Evolutionary conservation across 2,329 filamentous ascomycete species (phyloP), one percentile per base, ranked within the genome.

Genomic region (Penicillium sp.): DNA sequence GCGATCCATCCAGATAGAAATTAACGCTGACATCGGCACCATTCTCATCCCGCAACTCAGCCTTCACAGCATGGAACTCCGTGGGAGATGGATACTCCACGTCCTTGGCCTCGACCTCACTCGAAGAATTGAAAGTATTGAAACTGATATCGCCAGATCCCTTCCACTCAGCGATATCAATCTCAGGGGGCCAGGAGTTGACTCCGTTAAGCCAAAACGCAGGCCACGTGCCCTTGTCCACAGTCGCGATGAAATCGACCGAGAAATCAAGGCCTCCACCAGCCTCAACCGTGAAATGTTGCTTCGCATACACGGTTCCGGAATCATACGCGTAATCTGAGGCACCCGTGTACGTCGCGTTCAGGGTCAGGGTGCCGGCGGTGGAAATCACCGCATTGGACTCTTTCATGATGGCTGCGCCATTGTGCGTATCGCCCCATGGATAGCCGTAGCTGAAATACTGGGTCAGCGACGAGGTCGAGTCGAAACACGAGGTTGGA

Each of bases 151-250:
- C 52, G 5, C 61, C 81, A 32, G 67, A 75, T n/a, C 82, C 82
- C 64, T 84, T 85, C 82, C 82, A 85, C 67, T 85, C 82, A 1
- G 82, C 82, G 68, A 85, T 75, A 63, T 85, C 82, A 51, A 85
- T 78, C 75, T 84, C 83, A 0, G 82, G 83, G 14, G 82, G 82
- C 82, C 83, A 85, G 0, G 76, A 73, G 42, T 80, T 64, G 0
- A 81, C 80, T 0, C 74, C 81, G 1, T 81, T 83, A 13, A 84
- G 67, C 82, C 82, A 84, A 60, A 84, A 84, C 0, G 82, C 82
- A 0, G 82, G 82, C 83, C 82, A 84, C 0, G 81, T 83, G 6
- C 80, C 76, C 54, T 72, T 60, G 5, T 60, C 62, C 0, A 67
- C 67, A 1, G 75, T 66, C 0, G 76, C 76, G 48, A 72, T 64